phyloP scores from a whole-genome alignment of 192 early-diverging fungal genomes.

The Linnemannia elongata region DNA sequence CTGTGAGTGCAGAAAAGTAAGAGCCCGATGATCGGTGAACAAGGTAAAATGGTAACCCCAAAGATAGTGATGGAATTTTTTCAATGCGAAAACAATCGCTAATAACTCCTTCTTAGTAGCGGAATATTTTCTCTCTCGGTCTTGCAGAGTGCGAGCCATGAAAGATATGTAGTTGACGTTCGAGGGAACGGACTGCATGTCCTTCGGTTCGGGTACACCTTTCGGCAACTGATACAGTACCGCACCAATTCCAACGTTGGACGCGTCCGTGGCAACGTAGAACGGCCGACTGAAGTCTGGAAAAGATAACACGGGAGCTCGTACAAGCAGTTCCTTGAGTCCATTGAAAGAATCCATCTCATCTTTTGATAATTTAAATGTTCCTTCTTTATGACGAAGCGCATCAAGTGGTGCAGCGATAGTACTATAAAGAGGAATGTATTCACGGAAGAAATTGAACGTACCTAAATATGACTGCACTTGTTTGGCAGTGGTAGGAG shows the following conservation, averaged over 20 bases:
- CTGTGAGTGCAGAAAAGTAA: conserved; percentile 14
- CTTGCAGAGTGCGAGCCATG: conserved; percentile 24
- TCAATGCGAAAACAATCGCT: conserved; percentile 17
- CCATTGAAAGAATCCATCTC: conserved; percentile 11
- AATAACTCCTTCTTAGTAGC: conserved; percentile 31
- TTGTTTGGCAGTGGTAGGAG: conserved; percentile 34
- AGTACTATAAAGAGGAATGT: conserved; percentile 11
- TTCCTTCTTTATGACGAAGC: conserved; percentile 20
- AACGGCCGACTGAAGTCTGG: conserved; percentile 32
- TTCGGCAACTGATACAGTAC: conserved; percentile 43
- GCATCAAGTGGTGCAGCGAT: conserved; percentile 34
- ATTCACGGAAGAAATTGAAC: conserved; percentile 19
- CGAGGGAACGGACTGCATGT: neutral
- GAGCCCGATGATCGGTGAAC: conserved; percentile 18
- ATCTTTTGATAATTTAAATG: neutral
- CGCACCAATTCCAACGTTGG: conserved; percentile 40
- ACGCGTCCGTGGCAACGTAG: conserved; percentile 54
- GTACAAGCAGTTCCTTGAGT: neutral
- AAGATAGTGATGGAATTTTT: neutral
- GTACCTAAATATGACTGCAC: conserved; percentile 33
- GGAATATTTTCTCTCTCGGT: conserved; percentile 23
- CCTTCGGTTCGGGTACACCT: neutral
- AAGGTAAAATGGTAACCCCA: conserved; percentile 1
- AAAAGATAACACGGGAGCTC: conserved; percentile 17
- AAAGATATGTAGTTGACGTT: conserved; percentile 45